Percentiles rank a stretch among this genome's conserved stretches.
Conservation (phyloP, 1,139 yeast species). For the Sugiyamaella grinbergsii region DNA sequence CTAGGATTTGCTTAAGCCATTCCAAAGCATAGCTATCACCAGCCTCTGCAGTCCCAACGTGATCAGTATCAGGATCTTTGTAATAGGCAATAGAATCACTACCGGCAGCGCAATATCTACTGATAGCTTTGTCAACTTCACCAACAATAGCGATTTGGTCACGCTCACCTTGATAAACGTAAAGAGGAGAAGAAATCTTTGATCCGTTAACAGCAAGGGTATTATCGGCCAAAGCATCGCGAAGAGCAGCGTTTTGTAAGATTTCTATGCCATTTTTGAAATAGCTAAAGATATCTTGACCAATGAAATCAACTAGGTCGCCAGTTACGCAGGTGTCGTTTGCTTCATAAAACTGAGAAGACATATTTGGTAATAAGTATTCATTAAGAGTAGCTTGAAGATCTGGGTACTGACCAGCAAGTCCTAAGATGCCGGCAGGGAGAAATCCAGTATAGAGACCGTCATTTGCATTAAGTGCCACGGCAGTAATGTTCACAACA, state of each 20-base stretch:
- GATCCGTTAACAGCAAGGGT: conserved; percentile 29
- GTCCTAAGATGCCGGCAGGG: conserved; percentile 37
- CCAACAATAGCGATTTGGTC: conserved; percentile 35
- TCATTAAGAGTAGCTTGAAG: conserved; percentile 21
- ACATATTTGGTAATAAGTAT: conserved; percentile 21
- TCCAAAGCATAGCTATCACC: conserved; percentile 28
- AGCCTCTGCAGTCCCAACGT: conserved; percentile 22
- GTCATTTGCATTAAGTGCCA: conserved; percentile 28
- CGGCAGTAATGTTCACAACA: conserved; percentile 30
- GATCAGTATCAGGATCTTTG: conserved; percentile 27
- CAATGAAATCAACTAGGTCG: conserved; percentile 28
- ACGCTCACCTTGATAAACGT: conserved; percentile 37
- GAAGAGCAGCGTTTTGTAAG: conserved; percentile 22
- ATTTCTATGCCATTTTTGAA: conserved; percentile 30
- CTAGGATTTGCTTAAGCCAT: conserved; percentile 26
- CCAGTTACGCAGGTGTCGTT: conserved; percentile 27
- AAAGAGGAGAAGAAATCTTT: conserved; percentile 34
- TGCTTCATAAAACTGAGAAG: conserved; percentile 25
- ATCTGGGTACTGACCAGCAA: conserved; percentile 37
- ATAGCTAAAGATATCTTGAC: conserved; percentile 31
- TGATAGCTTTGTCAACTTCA: conserved; percentile 30
- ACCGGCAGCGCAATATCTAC: conserved; percentile 36
- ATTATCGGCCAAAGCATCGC: conserved; percentile 26
- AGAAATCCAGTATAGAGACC: conserved; percentile 34
- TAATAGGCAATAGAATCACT: conserved; percentile 31